Conservation (phyloP, 495 filamentous ascomycete species). For the Neurospora sp. region DNA sequence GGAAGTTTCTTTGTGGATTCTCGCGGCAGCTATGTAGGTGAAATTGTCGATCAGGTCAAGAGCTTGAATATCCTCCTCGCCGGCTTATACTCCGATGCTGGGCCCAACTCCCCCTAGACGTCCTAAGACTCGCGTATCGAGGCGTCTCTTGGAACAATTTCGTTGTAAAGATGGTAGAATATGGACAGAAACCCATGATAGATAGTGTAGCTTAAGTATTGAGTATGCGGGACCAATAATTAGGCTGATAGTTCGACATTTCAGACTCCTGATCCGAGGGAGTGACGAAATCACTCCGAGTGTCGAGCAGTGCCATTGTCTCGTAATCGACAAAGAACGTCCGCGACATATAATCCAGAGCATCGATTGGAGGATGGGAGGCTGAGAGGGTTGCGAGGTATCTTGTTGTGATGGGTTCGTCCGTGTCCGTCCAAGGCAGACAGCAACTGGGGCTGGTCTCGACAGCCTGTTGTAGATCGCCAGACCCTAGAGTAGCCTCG, state of each 20-base stretch:
- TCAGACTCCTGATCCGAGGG: background rate
- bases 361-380: background rate
- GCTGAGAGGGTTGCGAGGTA: background rate
- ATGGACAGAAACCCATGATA: background rate
- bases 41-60: background rate
- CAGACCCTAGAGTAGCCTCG: background rate
- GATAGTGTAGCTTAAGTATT: background rate
- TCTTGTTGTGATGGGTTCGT: background rate
- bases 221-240: background rate
- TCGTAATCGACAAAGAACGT: background rate
- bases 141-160: background rate
- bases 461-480: background rate
- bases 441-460: background rate
- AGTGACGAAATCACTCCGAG: background rate
- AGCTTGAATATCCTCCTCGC: background rate
- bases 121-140: background rate
- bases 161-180: background rate
- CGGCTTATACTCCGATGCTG: background rate
- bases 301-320: background rate
- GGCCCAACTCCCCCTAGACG: background rate
- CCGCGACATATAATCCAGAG: background rate
- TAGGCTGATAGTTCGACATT: background rate
- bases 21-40: background rate
- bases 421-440: background rate
- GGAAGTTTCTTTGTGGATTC: background rate